Evolutionary conservation across 768 basidiomycete genomes (phyloP).

Genomic region (Leccinum truebloodii): DNA sequence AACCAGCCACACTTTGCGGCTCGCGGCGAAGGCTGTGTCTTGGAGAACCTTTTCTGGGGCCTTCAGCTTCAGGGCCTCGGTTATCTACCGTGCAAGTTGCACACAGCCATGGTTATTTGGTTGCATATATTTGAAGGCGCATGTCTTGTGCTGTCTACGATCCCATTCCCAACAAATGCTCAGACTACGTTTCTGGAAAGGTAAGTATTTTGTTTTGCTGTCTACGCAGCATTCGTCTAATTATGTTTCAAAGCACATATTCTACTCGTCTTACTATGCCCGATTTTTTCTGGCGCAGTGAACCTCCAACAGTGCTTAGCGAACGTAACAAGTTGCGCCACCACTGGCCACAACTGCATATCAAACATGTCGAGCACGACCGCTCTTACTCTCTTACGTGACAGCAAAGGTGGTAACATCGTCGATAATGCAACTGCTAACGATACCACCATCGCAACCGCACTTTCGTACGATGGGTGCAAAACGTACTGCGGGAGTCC

Average conservation of each 20-base stretch:
- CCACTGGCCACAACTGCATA: slow-evolving; percentile 1
- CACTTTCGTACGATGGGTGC: slow-evolving; percentile 13
- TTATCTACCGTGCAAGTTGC: not conserved
- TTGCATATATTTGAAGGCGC: not conserved
- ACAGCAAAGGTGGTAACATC: slow-evolving; percentile 7
- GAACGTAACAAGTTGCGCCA: slow-evolving; percentile 6
- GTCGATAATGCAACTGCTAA: not conserved
- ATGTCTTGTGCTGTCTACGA: not conserved
- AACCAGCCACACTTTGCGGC: not conserved
- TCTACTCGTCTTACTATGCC: not conserved
- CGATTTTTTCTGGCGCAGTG: slow-evolving; percentile 1
- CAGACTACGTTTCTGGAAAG: not conserved
- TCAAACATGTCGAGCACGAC: slow-evolving; percentile 1
- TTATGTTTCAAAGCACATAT: slow-evolving; percentile 1
- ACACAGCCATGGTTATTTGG: not conserved
- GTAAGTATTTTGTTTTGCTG: not conserved
- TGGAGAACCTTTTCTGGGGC: not conserved
- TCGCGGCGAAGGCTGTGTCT: not conserved
- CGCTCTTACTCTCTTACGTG: slow-evolving; percentile 18
- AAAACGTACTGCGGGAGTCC: slow-evolving; percentile 8
- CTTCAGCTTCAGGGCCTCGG: not conserved
- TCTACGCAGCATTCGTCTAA: not conserved
- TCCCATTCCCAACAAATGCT: slow-evolving; percentile 4
- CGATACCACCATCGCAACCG: slow-evolving; percentile 3
- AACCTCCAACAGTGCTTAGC: slow-evolving; percentile 17